phyloP scores from a whole-genome alignment of 768 basidiomycete species.

The Gymnopilus junonius region DNA sequence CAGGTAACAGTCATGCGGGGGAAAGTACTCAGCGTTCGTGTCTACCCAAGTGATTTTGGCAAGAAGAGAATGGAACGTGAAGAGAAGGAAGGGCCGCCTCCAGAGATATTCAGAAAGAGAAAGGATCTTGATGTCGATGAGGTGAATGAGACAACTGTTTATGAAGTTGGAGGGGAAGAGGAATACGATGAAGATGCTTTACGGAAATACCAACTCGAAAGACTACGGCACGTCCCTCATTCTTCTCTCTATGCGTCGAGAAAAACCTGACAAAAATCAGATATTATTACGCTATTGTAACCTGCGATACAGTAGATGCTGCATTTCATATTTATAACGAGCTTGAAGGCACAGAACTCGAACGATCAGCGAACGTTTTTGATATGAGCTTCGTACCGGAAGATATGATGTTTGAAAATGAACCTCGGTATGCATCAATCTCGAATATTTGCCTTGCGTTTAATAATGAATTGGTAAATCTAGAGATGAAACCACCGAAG shows the following conservation, averaged over 20 bases:
- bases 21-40: slow-evolving; percentile 72
- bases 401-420: slow-evolving; percentile 82
- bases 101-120: slow-evolving; percentile 77
- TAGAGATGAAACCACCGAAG: slow-evolving; percentile 86
- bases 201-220: slow-evolving; percentile 90
- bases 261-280: slow-evolving; percentile 44
- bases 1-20: slow-evolving; percentile 54
- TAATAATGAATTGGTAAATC: not conserved
- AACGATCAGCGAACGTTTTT: slow-evolving; percentile 95
- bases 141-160: slow-evolving; percentile 65
- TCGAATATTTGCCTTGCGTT: not conserved
- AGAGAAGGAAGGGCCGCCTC: slow-evolving; percentile 89
- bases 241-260: not conserved
- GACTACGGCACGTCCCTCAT: slow-evolving; percentile 67
- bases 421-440: slow-evolving; percentile 59
- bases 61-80: slow-evolving; percentile 85
- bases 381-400: slow-evolving; percentile 94
- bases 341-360: slow-evolving; percentile 93
- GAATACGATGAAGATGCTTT: slow-evolving; percentile 90
- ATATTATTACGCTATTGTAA: slow-evolving; percentile 94
- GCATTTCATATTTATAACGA: slow-evolving; percentile 84
- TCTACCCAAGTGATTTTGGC: slow-evolving; percentile 96
- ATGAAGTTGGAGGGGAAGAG: slow-evolving; percentile 68
- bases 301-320: slow-evolving; percentile 79
- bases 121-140: slow-evolving; percentile 49